Conservation (phyloP, 805 yeast genomes). For the Cephaloascus albidus region DNA sequence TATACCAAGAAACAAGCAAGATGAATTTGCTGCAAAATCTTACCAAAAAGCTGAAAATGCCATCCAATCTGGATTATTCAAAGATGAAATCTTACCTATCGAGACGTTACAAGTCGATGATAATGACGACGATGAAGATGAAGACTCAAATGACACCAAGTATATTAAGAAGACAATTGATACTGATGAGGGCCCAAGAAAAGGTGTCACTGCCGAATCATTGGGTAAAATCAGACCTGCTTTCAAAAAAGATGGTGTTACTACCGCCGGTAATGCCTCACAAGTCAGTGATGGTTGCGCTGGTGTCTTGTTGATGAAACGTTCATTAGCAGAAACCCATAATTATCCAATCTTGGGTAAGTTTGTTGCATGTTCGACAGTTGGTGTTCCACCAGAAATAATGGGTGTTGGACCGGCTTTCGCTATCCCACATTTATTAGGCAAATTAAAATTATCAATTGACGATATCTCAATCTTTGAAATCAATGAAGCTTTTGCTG, state of each 20-base stretch:
- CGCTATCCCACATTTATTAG: constrained; percentile 82
- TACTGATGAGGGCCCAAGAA: constrained; percentile 86
- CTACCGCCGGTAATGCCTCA: constrained; percentile 95
- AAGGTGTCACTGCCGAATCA: constrained; percentile 72
- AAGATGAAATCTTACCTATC: constrained; percentile 84
- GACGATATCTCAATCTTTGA: constrained; percentile 73
- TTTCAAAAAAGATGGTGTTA: constrained; percentile 71
- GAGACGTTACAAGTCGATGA: constrained; percentile 47
- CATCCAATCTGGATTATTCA: constrained; percentile 60
- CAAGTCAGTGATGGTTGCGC: constrained; percentile 97
- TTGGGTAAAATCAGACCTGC: constrained; percentile 79
- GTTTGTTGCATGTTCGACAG: constrained; percentile 68
- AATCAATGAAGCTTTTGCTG: constrained; percentile 95
- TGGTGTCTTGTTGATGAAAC: constrained; percentile 73
- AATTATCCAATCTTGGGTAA: constrained; percentile 71
- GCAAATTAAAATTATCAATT: constrained; percentile 46
- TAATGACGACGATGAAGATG: constrained; percentile 50
- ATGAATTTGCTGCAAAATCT: constrained; percentile 81
- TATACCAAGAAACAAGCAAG: constrained; percentile 67
- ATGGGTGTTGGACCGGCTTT: constrained; percentile 98
- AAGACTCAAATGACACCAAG: constrained; percentile 13
- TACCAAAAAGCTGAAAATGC: constrained; percentile 80
- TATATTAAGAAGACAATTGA: constrained; percentile 34
- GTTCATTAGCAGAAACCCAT: constrained; percentile 72
- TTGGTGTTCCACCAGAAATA: constrained; percentile 94